Conservation (phyloP, 2,329 filamentous ascomycete species). For the Claviceps paspali region DNA sequence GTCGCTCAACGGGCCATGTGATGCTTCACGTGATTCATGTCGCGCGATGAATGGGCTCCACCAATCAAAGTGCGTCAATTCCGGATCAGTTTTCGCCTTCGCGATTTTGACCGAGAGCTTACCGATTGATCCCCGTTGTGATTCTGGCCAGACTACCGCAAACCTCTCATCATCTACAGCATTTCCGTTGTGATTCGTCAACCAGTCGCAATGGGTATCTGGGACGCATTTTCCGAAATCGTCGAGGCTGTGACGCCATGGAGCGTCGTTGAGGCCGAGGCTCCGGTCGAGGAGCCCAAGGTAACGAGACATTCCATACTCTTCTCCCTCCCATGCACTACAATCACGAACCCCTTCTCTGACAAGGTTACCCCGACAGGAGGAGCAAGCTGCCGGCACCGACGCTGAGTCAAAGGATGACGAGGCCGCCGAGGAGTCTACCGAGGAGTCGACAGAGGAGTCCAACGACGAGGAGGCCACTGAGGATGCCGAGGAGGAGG, state of each 20-base stretch:
- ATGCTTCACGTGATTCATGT: slow-evolving; percentile 5
- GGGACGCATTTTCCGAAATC: slow-evolving; percentile 48
- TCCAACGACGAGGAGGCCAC: slow-evolving; percentile 20
- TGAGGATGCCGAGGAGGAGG: slow-evolving; percentile 30
- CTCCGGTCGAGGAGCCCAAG: slow-evolving; percentile 50
- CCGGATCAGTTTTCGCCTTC: slow-evolving; percentile 28
- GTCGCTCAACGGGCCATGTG: no score
- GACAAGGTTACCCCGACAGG: slow-evolving; percentile 9
- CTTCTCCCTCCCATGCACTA: background rate
- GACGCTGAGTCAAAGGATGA: slow-evolving; percentile 41
- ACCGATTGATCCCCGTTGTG: slow-evolving; percentile 22
- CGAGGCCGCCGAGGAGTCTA: slow-evolving; percentile 10
- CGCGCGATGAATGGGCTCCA: background rate
- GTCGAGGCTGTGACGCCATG: slow-evolving; percentile 51
- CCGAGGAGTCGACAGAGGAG: slow-evolving; percentile 10
- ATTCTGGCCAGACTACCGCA: slow-evolving; percentile 16
- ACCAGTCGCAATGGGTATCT: slow-evolving; percentile 46
- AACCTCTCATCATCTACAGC: slow-evolving; percentile 17
- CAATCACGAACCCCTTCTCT: no score
- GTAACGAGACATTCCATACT: slow-evolving; percentile 21
- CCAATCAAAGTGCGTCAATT: slow-evolving; percentile 37
- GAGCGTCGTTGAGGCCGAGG: slow-evolving; percentile 49
- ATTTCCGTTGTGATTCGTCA: slow-evolving; percentile 24
- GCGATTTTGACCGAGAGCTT: slow-evolving; percentile 26
- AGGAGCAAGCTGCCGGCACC: slow-evolving; percentile 28